Evolutionary conservation across 345 rosid species (phyloP).

Genomic region (Salix koriyanagi): DNA sequence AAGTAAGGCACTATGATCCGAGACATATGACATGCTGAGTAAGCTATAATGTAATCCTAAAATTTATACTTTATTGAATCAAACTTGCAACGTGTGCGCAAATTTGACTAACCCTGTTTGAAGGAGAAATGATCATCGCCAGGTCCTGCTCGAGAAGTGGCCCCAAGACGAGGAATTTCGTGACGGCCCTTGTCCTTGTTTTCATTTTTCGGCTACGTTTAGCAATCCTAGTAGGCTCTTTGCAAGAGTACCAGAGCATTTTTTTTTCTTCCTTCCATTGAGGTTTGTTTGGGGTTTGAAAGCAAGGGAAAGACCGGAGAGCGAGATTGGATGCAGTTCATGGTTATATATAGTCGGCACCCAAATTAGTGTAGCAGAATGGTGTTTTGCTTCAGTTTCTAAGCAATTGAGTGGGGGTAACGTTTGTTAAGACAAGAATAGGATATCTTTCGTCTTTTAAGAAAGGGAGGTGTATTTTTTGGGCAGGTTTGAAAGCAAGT

Average conservation of each 20-base stretch:
- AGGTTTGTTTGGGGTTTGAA: background rate
- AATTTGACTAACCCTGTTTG: constrained; percentile 28
- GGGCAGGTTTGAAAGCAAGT: too few relatives aligned
- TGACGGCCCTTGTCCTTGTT: constrained; percentile 12
- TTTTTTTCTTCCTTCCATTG: background rate
- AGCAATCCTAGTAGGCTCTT: background rate
- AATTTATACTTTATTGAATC: background rate
- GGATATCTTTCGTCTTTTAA: too few relatives aligned
- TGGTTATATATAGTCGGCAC: background rate
- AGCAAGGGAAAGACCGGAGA: constrained; percentile 6
- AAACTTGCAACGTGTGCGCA: background rate
- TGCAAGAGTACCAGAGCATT: background rate
- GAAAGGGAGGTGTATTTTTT: too few relatives aligned
- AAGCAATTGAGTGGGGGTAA: too few relatives aligned
- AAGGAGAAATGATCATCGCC: constrained; percentile 37
- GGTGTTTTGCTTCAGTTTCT: background rate
- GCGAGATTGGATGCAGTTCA: constrained; percentile 10
- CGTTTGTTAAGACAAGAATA: too few relatives aligned
- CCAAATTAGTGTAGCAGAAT: background rate
- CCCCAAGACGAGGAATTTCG: background rate
- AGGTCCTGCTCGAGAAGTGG: constrained; percentile 6
- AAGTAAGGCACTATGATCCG: constrained; percentile 37
- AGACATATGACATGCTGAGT: background rate
- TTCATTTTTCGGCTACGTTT: constrained; percentile 2
- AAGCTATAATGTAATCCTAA: too few relatives aligned